These are phyloP conservation scores for Seiridium unicorne DNA, from an alignment of 2,329 filamentous ascomycete genomes.

Conservation along the genomic window DNA sequence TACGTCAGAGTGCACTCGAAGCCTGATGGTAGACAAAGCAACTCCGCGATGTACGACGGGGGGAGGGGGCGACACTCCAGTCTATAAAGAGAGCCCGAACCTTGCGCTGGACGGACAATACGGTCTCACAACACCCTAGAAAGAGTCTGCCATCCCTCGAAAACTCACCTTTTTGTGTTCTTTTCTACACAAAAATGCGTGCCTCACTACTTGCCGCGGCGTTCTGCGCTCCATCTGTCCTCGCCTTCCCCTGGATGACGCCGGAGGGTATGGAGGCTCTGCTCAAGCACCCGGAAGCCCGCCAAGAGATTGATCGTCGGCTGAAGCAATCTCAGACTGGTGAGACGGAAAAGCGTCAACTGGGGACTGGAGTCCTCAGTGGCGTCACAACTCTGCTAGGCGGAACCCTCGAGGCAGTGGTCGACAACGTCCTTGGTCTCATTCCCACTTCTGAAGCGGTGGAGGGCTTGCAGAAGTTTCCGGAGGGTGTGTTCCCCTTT, in stretches of 20 bases:
- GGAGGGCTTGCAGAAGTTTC: slow-evolving; percentile 2
- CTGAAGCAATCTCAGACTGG: background rate
- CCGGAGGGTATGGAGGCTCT: slow-evolving; percentile 12
- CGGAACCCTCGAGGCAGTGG: slow-evolving; percentile 3
- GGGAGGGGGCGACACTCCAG: background rate
- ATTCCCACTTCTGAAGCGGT: slow-evolving; percentile 3
- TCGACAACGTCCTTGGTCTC: slow-evolving; percentile 6
- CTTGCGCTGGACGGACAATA: background rate
- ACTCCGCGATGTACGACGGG: background rate
- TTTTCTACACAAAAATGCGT: background rate
- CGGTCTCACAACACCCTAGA: background rate
- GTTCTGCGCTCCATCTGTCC: slow-evolving; percentile 1
- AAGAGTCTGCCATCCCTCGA: background rate
- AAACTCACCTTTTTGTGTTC: background rate
- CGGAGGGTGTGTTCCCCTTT: background rate
- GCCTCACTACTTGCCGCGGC: slow-evolving; percentile 4
- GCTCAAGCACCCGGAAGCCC: slow-evolving; percentile 13
- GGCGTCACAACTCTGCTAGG: background rate
- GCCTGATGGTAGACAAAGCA: background rate
- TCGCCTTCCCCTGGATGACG: slow-evolving; percentile 14
- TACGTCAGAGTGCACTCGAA: background rate
- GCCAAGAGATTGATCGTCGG: slow-evolving; percentile 11
- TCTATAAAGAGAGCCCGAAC: background rate
- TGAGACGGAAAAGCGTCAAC: background rate
- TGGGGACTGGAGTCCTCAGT: background rate